Base-by-base conservation (phyloP, 495 filamentous ascomycete genomes). In the Talaromyces borbonicus region DNA sequence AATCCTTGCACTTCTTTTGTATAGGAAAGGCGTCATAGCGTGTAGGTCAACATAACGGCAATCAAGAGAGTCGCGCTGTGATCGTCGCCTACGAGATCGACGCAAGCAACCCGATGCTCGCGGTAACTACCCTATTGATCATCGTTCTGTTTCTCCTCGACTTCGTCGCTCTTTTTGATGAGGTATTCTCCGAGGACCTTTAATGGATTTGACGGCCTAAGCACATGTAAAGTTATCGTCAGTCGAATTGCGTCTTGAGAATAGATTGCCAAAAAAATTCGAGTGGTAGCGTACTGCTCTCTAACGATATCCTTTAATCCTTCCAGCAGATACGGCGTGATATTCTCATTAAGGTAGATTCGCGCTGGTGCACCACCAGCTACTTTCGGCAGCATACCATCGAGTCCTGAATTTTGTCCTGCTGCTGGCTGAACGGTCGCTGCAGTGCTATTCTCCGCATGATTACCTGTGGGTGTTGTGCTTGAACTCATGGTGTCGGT, bases 291-390 rank as follows among this genome's bases (percentile, higher is more conserved):
- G 59, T 67, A 93, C 89, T 89, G 85, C 39, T 90, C 81, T 49
- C 77, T 79, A 2, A 85, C 86, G 27, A 98, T 52, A 52, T 75
- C 66, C 73, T 95, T 97, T 88, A 98, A 90, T 5, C 86, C 92
- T 54, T 96, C 90, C 26, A 98, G 60, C 50, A 98, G 57, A 43
- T 81, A 77, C 6, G 81, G 83, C 12, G 89, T 90, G 45, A 98
- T 78, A 57, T 88, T 89, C 57, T 80, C 72, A 54, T 97, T 97
- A 60, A 98, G 66, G 64, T 95, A 98, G 49, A 85, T 79, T 25
- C 92, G 75, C 2, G 87, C 84, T 4, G 90, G 87, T 1, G 86
- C 87, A 31, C 92, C 92, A 54, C 95, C 87, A 1, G 74, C 63
- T 2, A 36, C 43, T 9, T 31, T 46, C 6, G 43, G 43, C 2